phyloP scores from a whole-genome alignment of 192 early-diverging fungal genomes.

The Gonapodya prolifera region DNA sequence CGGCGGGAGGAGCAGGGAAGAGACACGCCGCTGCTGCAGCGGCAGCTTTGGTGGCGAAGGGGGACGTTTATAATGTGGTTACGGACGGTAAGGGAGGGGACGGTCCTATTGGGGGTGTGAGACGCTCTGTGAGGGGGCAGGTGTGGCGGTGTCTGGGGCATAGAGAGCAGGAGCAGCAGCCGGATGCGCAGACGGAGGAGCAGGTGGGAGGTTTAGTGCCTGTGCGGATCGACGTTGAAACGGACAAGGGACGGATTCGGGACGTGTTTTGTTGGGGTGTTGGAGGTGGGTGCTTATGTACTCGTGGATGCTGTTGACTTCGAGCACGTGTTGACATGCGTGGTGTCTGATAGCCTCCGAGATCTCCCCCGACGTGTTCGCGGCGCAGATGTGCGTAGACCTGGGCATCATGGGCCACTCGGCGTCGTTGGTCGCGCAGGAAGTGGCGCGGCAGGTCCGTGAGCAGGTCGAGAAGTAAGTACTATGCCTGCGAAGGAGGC shows the following conservation, averaged over 20 bases:
- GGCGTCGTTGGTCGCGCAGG: not conserved
- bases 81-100: no score
- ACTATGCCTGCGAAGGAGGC: no score
- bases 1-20: no score
- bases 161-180: not conserved
- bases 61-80: not conserved
- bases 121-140: no score
- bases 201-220: no score
- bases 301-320: no score
- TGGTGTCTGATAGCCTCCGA: no score
- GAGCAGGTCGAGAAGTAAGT: not conserved
- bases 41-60: not conserved
- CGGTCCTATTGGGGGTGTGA: no score
- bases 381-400: not conserved
- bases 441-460: not conserved
- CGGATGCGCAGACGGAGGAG: not conserved
- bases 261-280: not conserved
- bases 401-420: not conserved
- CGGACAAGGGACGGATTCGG: not conserved
- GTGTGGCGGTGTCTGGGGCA: no score
- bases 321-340: no score
- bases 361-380: not conserved
- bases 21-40: not conserved
- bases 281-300: not conserved
- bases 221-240: not conserved